Evolutionary conservation across 805 yeast species (phyloP).

Genomic region (Ogataea populi-albae): DNA sequence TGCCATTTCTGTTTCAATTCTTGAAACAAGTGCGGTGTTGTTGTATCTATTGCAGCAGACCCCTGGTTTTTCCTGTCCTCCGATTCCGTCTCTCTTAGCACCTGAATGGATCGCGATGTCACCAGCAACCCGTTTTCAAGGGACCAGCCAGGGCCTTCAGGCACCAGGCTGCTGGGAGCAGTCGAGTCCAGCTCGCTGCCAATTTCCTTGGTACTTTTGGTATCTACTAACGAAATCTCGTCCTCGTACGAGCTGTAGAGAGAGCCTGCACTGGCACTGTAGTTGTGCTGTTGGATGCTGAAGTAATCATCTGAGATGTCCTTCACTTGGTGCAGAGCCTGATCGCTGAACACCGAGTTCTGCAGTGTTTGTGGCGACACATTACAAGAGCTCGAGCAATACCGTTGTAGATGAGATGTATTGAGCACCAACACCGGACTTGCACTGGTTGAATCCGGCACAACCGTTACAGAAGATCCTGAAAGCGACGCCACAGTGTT

Average conservation of each 20-base stretch:
- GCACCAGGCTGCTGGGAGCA: slow-evolving; percentile 17
- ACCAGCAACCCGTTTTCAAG: slow-evolving; percentile 17
- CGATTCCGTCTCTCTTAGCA: too few relatives aligned
- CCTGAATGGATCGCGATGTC: too few relatives aligned
- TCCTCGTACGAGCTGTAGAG: slow-evolving; percentile 1
- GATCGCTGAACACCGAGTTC: neutral
- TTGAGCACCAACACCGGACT: too few relatives aligned
- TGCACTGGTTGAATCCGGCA: slow-evolving; percentile 5
- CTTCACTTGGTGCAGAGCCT: slow-evolving; percentile 6
- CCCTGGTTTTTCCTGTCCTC: too few relatives aligned
- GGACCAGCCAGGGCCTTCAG: slow-evolving; percentile 17
- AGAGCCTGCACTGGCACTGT: slow-evolving; percentile 3
- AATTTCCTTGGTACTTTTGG: too few relatives aligned
- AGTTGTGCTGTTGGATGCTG: slow-evolving; percentile 15
- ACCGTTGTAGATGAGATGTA: too few relatives aligned
- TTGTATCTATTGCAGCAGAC: too few relatives aligned
- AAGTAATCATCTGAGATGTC: slow-evolving; percentile 29
- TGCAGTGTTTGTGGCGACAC: neutral
- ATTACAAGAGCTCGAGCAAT: too few relatives aligned
- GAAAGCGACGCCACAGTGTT: slow-evolving; percentile 8
- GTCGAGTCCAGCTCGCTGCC: slow-evolving; percentile 10
- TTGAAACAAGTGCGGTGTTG: too few relatives aligned
- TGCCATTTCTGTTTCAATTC: too few relatives aligned
- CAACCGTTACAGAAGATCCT: slow-evolving; percentile 4
- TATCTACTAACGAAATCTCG: too few relatives aligned